phyloP scores from a whole-genome alignment of 768 basidiomycete species.

The Mycena venus region DNA sequence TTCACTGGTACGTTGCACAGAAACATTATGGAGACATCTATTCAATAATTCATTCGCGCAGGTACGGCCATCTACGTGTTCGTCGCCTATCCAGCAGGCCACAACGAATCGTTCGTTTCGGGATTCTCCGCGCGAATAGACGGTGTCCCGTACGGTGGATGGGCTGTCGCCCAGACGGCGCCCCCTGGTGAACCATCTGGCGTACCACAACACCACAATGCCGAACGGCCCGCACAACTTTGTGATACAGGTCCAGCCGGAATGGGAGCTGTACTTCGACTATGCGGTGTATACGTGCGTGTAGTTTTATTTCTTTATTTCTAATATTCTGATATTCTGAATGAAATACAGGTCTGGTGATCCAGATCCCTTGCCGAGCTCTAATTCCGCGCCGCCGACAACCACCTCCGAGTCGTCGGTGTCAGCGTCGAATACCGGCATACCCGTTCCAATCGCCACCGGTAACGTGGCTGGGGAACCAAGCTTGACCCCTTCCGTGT shows the following conservation, averaged over 20 bases:
- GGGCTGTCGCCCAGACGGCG: neutral
- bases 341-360: neutral
- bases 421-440: too few relatives aligned
- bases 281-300: conserved; percentile 8
- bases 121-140: conserved; percentile 6
- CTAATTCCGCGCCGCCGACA: too few relatives aligned
- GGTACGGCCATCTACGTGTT: neutral
- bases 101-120: neutral
- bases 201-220: neutral
- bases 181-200: neutral
- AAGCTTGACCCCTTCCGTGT: too few relatives aligned
- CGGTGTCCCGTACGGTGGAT: neutral
- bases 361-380: neutral
- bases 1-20: neutral
- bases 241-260: neutral
- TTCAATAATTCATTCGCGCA: neutral
- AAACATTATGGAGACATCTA: neutral
- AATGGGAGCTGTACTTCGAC: conserved; percentile 16
- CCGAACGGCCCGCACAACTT: neutral
- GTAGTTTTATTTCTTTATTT: neutral
- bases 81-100: neutral
- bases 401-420: too few relatives aligned
- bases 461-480: too few relatives aligned
- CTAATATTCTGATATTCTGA: neutral
- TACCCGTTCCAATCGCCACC: too few relatives aligned